Percentiles rank a stretch among this genome's conserved stretches.
Evolutionary conservation across 106 monocot genomes (phyloP).

Genomic region (Alisma plantagoaquatica): DNA sequence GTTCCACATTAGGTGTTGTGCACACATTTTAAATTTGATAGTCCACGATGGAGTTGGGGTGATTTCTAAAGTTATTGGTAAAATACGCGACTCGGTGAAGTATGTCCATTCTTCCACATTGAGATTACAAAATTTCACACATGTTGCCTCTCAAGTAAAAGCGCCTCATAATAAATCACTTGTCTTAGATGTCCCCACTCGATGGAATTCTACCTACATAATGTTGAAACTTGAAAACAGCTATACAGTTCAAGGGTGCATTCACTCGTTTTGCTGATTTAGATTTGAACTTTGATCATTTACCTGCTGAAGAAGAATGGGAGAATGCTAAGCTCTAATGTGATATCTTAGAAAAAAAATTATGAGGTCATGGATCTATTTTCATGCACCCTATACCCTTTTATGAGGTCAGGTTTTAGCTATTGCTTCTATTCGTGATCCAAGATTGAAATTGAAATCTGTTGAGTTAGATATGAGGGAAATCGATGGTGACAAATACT

Average conservation of each 20-base stretch:
- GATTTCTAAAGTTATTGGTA: constrained; percentile 8
- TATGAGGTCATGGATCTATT: no score
- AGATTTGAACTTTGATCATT: neutral
- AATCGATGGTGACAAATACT: no score
- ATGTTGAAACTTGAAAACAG: constrained; percentile 16
- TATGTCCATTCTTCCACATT: neutral
- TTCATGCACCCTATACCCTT: no score
- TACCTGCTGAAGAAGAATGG: neutral
- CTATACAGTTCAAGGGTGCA: constrained; percentile 1
- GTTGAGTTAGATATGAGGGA: no score
- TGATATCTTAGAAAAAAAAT: no score
- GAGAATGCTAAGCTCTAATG: neutral
- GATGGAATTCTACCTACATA: constrained; percentile 19
- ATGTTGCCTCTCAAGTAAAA: constrained; percentile 10
- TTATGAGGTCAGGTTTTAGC: no score
- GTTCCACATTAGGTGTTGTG: constrained; percentile 13
- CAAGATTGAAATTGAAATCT: no score
- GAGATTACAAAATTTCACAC: constrained; percentile 8
- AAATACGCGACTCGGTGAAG: neutral
- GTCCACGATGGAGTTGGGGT: constrained; percentile 7
- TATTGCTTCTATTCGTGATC: no score
- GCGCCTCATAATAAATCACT: constrained; percentile 6
- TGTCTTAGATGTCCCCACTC: constrained; percentile 3
- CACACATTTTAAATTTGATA: constrained; percentile 10
- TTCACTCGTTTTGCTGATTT: constrained; percentile 1